Evolutionary conservation across 352 stramenopile genomes (phyloP).

Genomic region (Pseudoperonospora humuli): DNA sequence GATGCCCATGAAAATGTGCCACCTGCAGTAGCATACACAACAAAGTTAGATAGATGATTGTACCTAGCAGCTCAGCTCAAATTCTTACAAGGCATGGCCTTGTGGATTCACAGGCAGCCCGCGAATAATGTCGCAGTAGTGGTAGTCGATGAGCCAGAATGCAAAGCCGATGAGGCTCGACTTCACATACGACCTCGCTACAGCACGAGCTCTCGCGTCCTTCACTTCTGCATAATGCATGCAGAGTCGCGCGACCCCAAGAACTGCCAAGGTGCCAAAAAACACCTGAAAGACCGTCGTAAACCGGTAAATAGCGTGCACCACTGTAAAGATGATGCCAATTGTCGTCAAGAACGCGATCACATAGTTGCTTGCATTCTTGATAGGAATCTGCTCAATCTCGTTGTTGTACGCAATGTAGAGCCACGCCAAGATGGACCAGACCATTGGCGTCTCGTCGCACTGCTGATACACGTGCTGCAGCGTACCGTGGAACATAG

Average conservation of each 20-base stretch:
- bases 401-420: constrained; percentile 82
- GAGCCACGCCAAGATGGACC: constrained; percentile 70
- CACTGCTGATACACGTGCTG: constrained; percentile 78
- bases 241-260: constrained; percentile 43
- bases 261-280: constrained; percentile 49
- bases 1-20: constrained; percentile 79
- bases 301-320: constrained; percentile 74
- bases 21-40: constrained; percentile 28
- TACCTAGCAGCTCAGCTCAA: neutral
- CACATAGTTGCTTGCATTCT: constrained; percentile 31
- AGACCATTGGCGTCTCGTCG: constrained; percentile 84
- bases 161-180: constrained; percentile 53
- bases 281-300: constrained; percentile 72
- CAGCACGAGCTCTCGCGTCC: constrained; percentile 38
- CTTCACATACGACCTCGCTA: constrained; percentile 57
- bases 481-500: constrained; percentile 83
- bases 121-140: constrained; percentile 54
- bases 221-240: constrained; percentile 55
- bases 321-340: constrained; percentile 55
- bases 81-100: constrained; percentile 60
- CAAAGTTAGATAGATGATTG: neutral
- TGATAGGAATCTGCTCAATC: constrained; percentile 39
- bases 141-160: constrained; percentile 78
- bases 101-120: constrained; percentile 66
- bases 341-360: constrained; percentile 44